phyloP scores from a whole-genome alignment of 306 rosid species.

The Sindora glabra region DNA sequence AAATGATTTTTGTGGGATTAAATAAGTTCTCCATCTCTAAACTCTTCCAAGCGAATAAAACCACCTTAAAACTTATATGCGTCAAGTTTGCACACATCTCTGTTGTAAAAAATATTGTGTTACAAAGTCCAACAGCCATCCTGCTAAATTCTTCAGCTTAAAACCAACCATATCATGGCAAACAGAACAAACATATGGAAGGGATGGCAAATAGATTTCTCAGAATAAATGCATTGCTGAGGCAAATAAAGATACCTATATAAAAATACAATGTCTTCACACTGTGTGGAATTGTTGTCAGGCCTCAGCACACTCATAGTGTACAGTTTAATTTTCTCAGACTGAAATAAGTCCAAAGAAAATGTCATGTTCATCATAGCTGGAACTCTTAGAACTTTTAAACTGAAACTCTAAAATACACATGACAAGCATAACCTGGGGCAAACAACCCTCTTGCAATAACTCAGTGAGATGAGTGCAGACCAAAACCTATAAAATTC shows the following conservation, averaged over 20 bases:
- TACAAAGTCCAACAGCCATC: background rate
- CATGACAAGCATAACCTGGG: conserved; percentile 37
- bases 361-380: conserved; percentile 2
- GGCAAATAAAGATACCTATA: conserved; percentile 57
- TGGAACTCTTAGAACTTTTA: conserved; percentile 3
- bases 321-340: conserved; percentile 65
- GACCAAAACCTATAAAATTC: conserved; percentile 63
- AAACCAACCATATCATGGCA: background rate
- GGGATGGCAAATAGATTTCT: conserved; percentile 14
- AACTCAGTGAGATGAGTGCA: conserved; percentile 94
- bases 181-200: too few species aligned
- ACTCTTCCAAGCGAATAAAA: background rate
- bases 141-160: conserved; percentile 4
- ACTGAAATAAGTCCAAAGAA: conserved; percentile 37
- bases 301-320: conserved; percentile 93
- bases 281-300: conserved; percentile 37
- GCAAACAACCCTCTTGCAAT: conserved; percentile 58
- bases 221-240: background rate
- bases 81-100: background rate
- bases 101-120: background rate
- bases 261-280: conserved; percentile 65
- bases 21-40: conserved; percentile 1
- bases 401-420: conserved; percentile 15
- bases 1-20: background rate
- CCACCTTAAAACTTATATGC: background rate